These are phyloP conservation scores for Farysia itapuensis DNA, from an alignment of 1,284 basidiomycete species.

Conservation along the genomic window DNA sequence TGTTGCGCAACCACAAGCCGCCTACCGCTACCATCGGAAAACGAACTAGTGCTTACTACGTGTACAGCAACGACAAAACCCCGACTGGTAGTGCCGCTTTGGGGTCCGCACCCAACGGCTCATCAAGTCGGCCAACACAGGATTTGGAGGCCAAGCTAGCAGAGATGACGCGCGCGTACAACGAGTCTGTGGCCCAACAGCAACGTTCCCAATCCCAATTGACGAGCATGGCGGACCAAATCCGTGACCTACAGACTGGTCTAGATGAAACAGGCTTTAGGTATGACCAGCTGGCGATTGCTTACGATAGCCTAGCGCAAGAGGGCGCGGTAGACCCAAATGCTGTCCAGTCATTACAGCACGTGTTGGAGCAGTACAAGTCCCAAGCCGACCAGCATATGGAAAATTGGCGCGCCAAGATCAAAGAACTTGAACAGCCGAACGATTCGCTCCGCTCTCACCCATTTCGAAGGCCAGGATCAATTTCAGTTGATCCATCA, in stretches of 20 bases:
- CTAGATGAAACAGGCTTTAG: constrained; percentile 75
- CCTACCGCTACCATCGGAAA: constrained; percentile 2
- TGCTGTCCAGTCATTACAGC: constrained; percentile 30
- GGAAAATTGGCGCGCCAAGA: constrained; percentile 37
- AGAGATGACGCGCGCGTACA: constrained; percentile 70
- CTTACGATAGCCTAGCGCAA: constrained; percentile 27
- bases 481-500: constrained; percentile 10
- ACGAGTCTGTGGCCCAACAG: constrained; percentile 72
- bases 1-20: constrained; percentile 40
- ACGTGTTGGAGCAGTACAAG: constrained; percentile 36
- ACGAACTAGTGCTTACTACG: constrained; percentile 31
- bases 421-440: constrained; percentile 30
- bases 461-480: constrained; percentile 8
- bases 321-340: constrained; percentile 41
- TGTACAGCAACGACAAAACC: constrained; percentile 23
- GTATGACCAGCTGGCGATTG: constrained; percentile 36
- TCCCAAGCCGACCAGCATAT: constrained; percentile 44
- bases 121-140: not conserved
- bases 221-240: constrained; percentile 77
- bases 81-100: not conserved
- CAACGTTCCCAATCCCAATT: constrained; percentile 80
- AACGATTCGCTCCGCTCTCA: constrained; percentile 10
- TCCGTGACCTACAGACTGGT: constrained; percentile 75
- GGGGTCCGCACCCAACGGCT: not conserved
- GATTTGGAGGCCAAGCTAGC: constrained; percentile 71